A percentile compares a stretch with the other conserved stretches of the same genome.
Evolutionary conservation across 306 rosid genomes (phyloP).

Genomic region (Abrus pulchellus): DNA sequence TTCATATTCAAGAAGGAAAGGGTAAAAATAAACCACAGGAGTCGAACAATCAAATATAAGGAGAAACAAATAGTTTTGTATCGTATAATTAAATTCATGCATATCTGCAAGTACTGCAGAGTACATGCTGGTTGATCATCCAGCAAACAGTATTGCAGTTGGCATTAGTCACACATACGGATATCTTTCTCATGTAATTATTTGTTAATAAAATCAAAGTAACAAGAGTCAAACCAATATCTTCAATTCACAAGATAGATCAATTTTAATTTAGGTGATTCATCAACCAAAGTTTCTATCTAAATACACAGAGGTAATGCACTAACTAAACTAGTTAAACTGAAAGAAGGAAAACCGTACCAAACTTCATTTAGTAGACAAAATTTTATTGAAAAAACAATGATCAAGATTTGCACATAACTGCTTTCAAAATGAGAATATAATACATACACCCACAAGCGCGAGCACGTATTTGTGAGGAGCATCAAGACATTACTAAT

Average conservation of each 20-base stretch:
- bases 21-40: too few relatives aligned
- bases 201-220: background rate
- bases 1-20: too few relatives aligned
- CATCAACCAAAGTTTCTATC: background rate
- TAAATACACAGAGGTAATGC: background rate
- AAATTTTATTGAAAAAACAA: background rate
- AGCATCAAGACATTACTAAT: background rate
- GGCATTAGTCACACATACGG: too few relatives aligned
- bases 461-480: slow-evolving; percentile 24
- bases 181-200: background rate
- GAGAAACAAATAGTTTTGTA: too few relatives aligned
- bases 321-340: background rate
- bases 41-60: too few relatives aligned
- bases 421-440: background rate
- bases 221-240: slow-evolving; percentile 12
- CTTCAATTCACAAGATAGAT: background rate
- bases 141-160: too few relatives aligned
- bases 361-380: background rate
- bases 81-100: too few relatives aligned
- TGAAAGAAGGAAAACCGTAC: background rate
- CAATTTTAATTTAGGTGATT: background rate
- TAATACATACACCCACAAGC: background rate
- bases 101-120: too few relatives aligned
- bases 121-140: too few relatives aligned
- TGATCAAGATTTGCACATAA: background rate